Evolutionary conservation across 1,284 basidiomycete genomes (phyloP).

Genomic region (Inonotus hispidus): DNA sequence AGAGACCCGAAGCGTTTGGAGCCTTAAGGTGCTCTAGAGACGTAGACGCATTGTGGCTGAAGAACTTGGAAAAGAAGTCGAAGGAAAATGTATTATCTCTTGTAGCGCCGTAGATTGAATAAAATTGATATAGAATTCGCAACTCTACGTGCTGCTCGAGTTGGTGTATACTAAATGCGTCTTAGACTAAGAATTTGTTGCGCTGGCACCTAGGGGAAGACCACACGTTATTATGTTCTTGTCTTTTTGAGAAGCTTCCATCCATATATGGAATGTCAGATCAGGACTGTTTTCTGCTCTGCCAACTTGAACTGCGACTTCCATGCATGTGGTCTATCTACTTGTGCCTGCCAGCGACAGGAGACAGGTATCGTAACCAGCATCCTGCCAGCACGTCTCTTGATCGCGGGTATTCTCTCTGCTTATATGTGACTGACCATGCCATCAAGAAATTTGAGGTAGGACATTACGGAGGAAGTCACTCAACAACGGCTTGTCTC

Average conservation of each 20-base stretch:
- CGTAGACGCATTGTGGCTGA: background rate
- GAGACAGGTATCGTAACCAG: too few relatives aligned
- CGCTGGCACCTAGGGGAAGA: background rate
- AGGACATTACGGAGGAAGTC: too few relatives aligned
- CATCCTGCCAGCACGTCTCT: too few relatives aligned
- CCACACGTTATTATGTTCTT: background rate
- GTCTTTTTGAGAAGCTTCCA: background rate
- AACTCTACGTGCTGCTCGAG: background rate
- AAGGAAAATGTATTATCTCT: background rate
- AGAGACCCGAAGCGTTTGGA: conserved; percentile 84
- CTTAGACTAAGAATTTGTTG: background rate
- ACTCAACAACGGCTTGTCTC: too few relatives aligned
- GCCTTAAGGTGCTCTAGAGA: conserved; percentile 38
- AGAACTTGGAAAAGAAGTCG: background rate
- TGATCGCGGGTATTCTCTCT: too few relatives aligned
- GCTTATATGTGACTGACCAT: too few relatives aligned
- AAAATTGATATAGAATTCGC: background rate
- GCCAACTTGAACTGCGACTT: background rate
- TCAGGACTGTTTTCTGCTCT: background rate
- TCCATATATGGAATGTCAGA: conserved; percentile 3
- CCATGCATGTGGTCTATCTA: background rate
- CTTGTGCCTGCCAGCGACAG: background rate
- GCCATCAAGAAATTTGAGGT: too few relatives aligned
- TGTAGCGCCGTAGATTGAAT: background rate
- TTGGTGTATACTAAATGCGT: background rate